Evolutionary conservation across 345 rosid genomes (phyloP).

Genomic region (Stellera chamaejasme): DNA sequence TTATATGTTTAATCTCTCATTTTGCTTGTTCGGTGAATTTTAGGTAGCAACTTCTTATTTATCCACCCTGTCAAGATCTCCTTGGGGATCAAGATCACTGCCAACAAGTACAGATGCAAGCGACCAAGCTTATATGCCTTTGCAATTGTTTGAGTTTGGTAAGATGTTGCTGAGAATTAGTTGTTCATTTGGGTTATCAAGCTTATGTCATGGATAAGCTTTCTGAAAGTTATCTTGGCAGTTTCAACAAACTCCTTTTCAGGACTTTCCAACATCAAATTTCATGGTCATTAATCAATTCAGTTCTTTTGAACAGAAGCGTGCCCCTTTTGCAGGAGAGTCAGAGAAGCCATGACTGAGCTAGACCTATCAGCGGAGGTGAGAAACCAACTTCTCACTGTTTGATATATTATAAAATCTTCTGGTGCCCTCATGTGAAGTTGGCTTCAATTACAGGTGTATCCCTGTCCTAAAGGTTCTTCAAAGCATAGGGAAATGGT

Average conservation of each 20-base stretch:
- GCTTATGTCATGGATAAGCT: background rate
- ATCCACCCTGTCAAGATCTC: slow-evolving; percentile 56
- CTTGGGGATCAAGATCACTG: slow-evolving; percentile 67
- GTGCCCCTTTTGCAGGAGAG: slow-evolving; percentile 85
- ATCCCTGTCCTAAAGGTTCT: slow-evolving; percentile 90
- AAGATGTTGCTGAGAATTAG: slow-evolving; percentile 11
- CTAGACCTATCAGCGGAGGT: slow-evolving; percentile 79
- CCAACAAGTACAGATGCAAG: slow-evolving; percentile 13
- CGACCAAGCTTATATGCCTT: slow-evolving; percentile 23
- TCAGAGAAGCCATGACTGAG: slow-evolving; percentile 80
- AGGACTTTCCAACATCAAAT: slow-evolving; percentile 1
- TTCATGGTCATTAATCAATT: slow-evolving; percentile 6
- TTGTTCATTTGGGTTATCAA: background rate
- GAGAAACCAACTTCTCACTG: background rate
- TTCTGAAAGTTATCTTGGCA: no score
- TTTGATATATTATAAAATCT: background rate
- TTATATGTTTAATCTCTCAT: background rate
- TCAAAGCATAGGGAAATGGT: slow-evolving; percentile 68
- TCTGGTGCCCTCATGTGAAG: slow-evolving; percentile 7
- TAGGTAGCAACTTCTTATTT: slow-evolving; percentile 67
- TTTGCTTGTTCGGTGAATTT: slow-evolving; percentile 11
- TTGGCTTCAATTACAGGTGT: slow-evolving; percentile 39
- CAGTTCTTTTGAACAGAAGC: slow-evolving; percentile 46
- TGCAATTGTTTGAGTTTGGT: slow-evolving; percentile 86
- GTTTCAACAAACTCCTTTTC: background rate